Percentiles rank a stretch among this genome's conserved stretches.
Conservation (phyloP, 2,329 filamentous ascomycete species). For the Calycina herbarum region DNA sequence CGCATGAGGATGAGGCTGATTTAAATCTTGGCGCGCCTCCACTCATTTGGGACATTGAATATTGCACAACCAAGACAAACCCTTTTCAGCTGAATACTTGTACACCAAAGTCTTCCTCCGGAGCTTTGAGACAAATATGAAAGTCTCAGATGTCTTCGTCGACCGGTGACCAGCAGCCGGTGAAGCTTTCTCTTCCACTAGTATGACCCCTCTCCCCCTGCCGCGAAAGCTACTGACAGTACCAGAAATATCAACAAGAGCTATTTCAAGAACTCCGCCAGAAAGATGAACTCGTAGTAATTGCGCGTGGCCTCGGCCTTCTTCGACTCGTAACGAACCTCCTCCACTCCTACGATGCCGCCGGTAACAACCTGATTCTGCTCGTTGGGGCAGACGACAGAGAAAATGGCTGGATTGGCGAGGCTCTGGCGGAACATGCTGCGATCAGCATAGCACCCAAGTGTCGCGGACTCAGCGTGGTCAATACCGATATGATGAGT, state of each 20-base stretch:
- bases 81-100: not conserved
- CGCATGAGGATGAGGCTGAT: no score
- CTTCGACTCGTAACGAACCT: slow-evolving; percentile 93
- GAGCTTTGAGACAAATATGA: slow-evolving; percentile 27
- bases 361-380: slow-evolving; percentile 88
- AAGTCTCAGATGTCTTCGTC: slow-evolving; percentile 36
- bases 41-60: no score
- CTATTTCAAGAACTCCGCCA: slow-evolving; percentile 86
- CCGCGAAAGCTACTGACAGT: slow-evolving; percentile 19
- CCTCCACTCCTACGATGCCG: slow-evolving; percentile 93
- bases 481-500: slow-evolving; percentile 92
- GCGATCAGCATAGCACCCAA: slow-evolving; percentile 81
- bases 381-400: slow-evolving; percentile 86
- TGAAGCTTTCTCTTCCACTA: slow-evolving; percentile 79
- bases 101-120: not conserved
- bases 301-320: slow-evolving; percentile 88
- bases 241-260: slow-evolving; percentile 85
- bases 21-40: no score
- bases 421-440: slow-evolving; percentile 92
- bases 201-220: slow-evolving; percentile 41
- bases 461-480: slow-evolving; percentile 81
- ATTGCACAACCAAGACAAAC: no score
- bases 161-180: slow-evolving; percentile 54
- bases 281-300: slow-evolving; percentile 90
- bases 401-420: slow-evolving; percentile 96